Base-by-base conservation (phyloP, 352 stramenopile species). In the Aphanomyces stellatus region DNA sequence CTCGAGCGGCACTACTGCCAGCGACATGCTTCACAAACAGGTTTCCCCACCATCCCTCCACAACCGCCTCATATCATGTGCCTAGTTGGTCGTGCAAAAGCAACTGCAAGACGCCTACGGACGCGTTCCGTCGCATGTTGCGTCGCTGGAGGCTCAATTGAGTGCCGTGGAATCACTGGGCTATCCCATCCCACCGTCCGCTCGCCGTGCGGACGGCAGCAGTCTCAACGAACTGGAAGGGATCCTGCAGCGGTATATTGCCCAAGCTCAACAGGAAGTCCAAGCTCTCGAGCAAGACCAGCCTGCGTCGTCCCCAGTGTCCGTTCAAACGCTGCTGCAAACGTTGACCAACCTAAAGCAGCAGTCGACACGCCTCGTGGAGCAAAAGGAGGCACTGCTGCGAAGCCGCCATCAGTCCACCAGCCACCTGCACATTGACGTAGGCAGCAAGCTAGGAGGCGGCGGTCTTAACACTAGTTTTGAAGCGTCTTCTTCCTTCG, bases 261-360 rank as follows among this genome's bases (percentile, higher is more conserved):
- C 34, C 3, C 31, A 55, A 55, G 59, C 56, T 3, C 24, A 53
- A 28, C 17, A 65, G 8, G 59, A 65, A 1, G 6, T 65, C 8
- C 59, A 27, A 10, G 41, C 15, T 17, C 55, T 63, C 7, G n/a
- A 63, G 55, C 17, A 55, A 27, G 4, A 10, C 19, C 6, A 57
- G 8, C 13, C 22, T 22, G 22, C 37, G 7, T 11, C 35, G 8
- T 6, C 33, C 3, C 4, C n/a, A 43, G 59, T 65, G 35, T 19
- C 59, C n/a, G 31, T 65, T 13, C 31, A 42, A 11, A 65, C 59
- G 41, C 46, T 65, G 30, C 19, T 65, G 19, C 59, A 65, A 30
- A 65, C 59, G n/a, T 30, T 65, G 17, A 31, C 59, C 13, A 65
- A 65, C 28, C 40, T 65, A 10, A 65, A 65, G 59, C 33, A 49